A percentile compares a stretch with the other conserved stretches of the same genome.
These are phyloP conservation scores for Mycena sp. DNA, from an alignment of 1,284 basidiomycete genomes.

Conservation along the genomic window DNA sequence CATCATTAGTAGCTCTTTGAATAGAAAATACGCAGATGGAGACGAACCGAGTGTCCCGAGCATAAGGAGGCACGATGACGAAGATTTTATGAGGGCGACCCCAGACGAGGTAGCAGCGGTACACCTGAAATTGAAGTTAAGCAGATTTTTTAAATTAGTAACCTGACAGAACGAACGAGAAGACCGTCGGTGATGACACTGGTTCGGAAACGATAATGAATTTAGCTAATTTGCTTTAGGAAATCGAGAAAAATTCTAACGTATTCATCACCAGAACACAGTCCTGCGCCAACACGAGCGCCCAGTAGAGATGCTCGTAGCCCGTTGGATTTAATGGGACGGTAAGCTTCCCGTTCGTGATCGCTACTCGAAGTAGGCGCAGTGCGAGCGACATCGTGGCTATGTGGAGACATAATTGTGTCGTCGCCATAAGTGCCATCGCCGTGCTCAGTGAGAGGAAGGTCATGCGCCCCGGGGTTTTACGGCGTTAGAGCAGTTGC, in stretches of 20 bases:
- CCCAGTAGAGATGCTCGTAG: neutral
- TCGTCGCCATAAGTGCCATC: conserved; percentile 10
- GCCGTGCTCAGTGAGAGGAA: neutral
- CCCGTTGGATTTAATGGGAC: neutral
- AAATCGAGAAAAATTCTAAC: neutral
- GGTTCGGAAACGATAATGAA: neutral
- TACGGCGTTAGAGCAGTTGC: conserved; percentile 13
- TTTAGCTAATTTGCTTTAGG: too few relatives aligned
- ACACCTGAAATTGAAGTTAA: neutral
- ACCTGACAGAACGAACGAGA: conserved; percentile 3
- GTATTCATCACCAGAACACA: conserved; percentile 9
- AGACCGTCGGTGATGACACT: conserved; percentile 20
- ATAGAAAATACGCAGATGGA: neutral
- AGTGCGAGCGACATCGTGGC: conserved; percentile 3
- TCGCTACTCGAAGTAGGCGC: neutral
- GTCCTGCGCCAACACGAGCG: conserved; percentile 7
- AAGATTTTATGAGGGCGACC: conserved; percentile 2
- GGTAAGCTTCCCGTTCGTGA: neutral
- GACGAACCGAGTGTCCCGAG: conserved; percentile 10
- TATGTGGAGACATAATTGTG: conserved; percentile 10
- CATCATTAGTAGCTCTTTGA: neutral
- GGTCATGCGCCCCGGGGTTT: neutral
- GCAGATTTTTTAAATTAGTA: neutral
- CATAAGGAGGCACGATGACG: conserved; percentile 11
- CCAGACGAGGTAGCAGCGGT: conserved; percentile 22